Base-by-base conservation (phyloP, 768 basidiomycete species). In the Xerocomus potaroensis region DNA sequence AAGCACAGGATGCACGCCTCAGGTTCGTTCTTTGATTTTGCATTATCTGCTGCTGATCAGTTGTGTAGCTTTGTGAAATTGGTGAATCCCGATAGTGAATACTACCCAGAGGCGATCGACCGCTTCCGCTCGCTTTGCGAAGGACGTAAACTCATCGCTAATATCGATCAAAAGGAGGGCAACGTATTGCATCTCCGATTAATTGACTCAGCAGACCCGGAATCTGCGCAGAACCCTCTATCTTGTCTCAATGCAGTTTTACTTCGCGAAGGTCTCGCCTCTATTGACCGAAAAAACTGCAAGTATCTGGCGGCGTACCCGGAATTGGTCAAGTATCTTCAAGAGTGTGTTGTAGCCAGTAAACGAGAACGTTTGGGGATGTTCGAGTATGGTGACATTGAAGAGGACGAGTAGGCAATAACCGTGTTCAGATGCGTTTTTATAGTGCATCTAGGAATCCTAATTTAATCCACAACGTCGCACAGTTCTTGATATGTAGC, bases 81-180 rank as follows among this genome's bases (percentile, higher is more conserved):
- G 29, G 81, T 84, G 16, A 80, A 81, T 15, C 70, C 80, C 8
- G 82, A 86, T 8, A 92, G 84, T 64, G 96, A 99, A 50, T 96
- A 98, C 68, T 80, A 85, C 41, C 61, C 70, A 1, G 95, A 97
- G 48, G 87, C 94, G 4, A 63, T 92, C 39, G 85, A 90, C 41
- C 83, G 89, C 41, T 97, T 97, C 83, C 81, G 84, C 21, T 66
- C 76, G 14, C 72, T 93, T 16, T 89, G 87, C 55, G 92, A 93
- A 68, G 91, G 91, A n/a, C 85, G 92, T 43, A 93, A 93, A 60
- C 76, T 98, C n/a, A 73, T 98, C 40, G 96, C 93, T n/a, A 97
- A 94, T 69, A 73, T 93, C 48, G 96, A 99, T 65, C 78, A 85
- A 59, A 83, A 74, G 59, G 95, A 96, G 59, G 85, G 87, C 21